Conservation (phyloP, 345 rosid species). For the Populus pruinosa region DNA sequence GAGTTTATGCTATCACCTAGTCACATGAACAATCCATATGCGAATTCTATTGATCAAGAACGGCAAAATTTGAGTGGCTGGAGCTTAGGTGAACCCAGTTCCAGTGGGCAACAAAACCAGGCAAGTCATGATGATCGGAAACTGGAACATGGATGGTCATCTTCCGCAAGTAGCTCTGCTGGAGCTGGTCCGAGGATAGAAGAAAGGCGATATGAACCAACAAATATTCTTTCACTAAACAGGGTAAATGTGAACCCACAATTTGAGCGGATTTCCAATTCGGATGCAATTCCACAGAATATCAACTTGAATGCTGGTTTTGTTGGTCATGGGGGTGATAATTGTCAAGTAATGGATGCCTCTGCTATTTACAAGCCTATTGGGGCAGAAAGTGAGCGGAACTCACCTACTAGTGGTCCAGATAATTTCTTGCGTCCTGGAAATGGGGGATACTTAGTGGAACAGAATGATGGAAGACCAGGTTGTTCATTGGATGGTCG, state of each 20-base stretch:
- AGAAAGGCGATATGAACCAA: conserved; percentile 40
- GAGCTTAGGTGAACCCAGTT: conserved; percentile 51
- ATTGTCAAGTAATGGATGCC: conserved; percentile 38
- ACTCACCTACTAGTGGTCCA: conserved; percentile 28
- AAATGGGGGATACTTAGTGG: conserved; percentile 35
- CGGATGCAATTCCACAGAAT: conserved; percentile 37
- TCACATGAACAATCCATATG: conserved; percentile 31
- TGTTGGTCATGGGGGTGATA: conserved; percentile 43
- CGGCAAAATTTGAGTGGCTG: conserved; percentile 46
- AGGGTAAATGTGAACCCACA: conserved; percentile 36
- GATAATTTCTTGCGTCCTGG: conserved; percentile 38
- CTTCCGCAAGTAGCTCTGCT: conserved; percentile 29
- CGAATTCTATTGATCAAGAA: conserved; percentile 49
- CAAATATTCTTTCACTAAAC: conserved; percentile 27
- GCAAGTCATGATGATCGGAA: conserved; percentile 38
- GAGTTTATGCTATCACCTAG: conserved; percentile 49
- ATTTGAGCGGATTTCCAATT: conserved; percentile 41
- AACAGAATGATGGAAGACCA: conserved; percentile 38
- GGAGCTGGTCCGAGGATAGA: conserved; percentile 39
- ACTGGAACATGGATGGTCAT: conserved; percentile 41
- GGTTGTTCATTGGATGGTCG: conserved; percentile 52
- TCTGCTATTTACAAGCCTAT: conserved; percentile 37
- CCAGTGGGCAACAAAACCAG: conserved; percentile 46
- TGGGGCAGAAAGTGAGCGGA: conserved; percentile 32
- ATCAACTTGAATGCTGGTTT: conserved; percentile 58